Evolutionary conservation across 441 rosid species (phyloP).

Genomic region (Kokia cookei): DNA sequence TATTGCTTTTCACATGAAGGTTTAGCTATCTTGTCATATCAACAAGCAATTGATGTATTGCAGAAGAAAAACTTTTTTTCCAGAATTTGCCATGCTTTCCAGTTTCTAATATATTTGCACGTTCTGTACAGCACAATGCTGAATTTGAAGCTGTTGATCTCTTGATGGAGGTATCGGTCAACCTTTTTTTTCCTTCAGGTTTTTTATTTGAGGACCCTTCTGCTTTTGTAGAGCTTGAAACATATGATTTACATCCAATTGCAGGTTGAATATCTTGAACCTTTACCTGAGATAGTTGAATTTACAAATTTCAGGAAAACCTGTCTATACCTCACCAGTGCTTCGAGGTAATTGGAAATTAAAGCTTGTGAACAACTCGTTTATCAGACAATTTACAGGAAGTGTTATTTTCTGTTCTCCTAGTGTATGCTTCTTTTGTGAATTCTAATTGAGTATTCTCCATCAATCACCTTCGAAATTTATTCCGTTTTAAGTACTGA

Average conservation of each 20-base stretch:
- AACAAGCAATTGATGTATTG: background rate
- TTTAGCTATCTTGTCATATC: slow-evolving; percentile 12
- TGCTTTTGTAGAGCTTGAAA: background rate
- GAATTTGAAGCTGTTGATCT: slow-evolving; percentile 99
- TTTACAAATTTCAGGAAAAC: slow-evolving; percentile 82
- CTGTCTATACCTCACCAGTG: slow-evolving; percentile 81
- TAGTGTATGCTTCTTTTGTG: background rate
- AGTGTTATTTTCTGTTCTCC: background rate
- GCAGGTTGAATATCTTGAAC: slow-evolving; percentile 92
- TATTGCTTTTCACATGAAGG: slow-evolving; percentile 95
- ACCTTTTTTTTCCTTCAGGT: background rate
- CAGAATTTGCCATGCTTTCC: background rate
- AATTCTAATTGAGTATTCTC: background rate
- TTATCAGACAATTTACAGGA: background rate
- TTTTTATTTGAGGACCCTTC: background rate
- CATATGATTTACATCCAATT: background rate
- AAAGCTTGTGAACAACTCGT: background rate
- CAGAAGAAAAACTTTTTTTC: background rate
- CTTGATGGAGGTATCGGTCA: slow-evolving; percentile 60
- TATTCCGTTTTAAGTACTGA: background rate
- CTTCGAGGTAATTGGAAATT: slow-evolving; percentile 56
- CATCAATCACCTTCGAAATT: background rate
- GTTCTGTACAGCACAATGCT: slow-evolving; percentile 71
- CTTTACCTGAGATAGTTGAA: slow-evolving; percentile 75
- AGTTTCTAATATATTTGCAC: background rate